Base-by-base conservation (phyloP, 1,139 yeast species). In the Taiozyma onychis region DNA sequence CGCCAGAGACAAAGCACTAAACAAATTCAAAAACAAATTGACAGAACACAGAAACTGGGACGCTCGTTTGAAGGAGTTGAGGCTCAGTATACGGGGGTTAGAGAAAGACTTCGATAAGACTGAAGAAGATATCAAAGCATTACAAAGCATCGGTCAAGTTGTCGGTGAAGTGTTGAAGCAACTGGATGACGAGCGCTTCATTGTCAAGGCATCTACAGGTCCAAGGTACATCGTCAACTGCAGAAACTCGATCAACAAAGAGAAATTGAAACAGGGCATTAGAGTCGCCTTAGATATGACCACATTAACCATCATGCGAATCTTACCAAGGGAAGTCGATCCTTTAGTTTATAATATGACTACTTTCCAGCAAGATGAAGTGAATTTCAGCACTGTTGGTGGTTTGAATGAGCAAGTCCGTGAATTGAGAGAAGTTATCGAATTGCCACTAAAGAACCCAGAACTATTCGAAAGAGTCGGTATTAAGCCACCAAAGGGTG, bases 261-360 rank as follows among this genome's bases (percentile, higher is more conserved):
- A 85, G 44, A 80, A 78, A 54, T 77, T 95, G 64, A 85, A 88
- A 70, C 95, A 91, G 68, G 99, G 99, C 45, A 93, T 91, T 22
- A 80, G 99, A 64, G 99, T 95, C 46, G 93, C 98, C 21, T 77
- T 95, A 58, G 99, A 95, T 69, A 95, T 95, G 88, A 95, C 99
- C 18, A 95, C 99, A 1, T 77, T 95, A 61, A 95, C 99, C 18
- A 93, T 95, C 57, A 95, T 95, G 99, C 81, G 99, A 64, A 85
- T 95, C 48, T 77, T 95, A 63, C 99, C 99, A 28, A 81, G 99
- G 63, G 99, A 95, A 69, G 98, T 95, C 46, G 99, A 95, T 70
- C 99, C 99, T 24, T 77, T 93, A 67, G 99, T 95, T 55, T 95
- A 93, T 71, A 95, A 93, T 70, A 95, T 95, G 99, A 93, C 99